phyloP scores from a whole-genome alignment of 306 rosid species.

The Coriaria nepalensis region DNA sequence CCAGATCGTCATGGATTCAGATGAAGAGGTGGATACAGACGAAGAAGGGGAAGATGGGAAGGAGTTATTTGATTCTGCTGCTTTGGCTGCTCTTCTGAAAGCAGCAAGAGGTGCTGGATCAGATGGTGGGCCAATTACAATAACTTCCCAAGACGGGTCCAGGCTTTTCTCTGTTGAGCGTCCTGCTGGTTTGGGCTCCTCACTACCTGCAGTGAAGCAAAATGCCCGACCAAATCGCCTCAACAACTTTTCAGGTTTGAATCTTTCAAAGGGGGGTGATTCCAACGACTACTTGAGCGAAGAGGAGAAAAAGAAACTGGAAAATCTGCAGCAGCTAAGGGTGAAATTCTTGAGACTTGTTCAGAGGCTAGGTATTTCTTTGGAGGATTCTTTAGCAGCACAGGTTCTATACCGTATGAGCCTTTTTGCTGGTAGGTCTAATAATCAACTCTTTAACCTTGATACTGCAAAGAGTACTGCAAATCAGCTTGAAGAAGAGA shows the following conservation, averaged over 20 bases:
- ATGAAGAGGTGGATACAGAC: constrained; percentile 73
- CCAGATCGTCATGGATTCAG: constrained; percentile 76
- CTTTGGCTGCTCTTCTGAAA: constrained; percentile 86
- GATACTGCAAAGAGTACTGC: constrained; percentile 72
- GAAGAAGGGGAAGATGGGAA: constrained; percentile 66
- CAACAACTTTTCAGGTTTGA: constrained; percentile 33
- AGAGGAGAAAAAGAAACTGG: constrained; percentile 63
- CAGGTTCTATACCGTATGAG: constrained; percentile 77
- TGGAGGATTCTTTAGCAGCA: constrained; percentile 70
- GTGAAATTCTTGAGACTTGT: constrained; percentile 68
- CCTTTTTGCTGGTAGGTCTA: constrained; percentile 58
- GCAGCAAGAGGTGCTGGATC: constrained; percentile 70
- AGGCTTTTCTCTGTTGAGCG: constrained; percentile 94
- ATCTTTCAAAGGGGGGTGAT: constrained; percentile 24
- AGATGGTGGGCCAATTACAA: constrained; percentile 62
- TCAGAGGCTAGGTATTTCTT: constrained; percentile 60
- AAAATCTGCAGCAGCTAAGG: constrained; percentile 63
- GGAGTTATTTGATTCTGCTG: constrained; percentile 85
- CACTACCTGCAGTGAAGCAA: constrained; percentile 58
- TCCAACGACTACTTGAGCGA: constrained; percentile 53
- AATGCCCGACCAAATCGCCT: constrained; percentile 45
- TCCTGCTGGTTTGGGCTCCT: constrained; percentile 92
- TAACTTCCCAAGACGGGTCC: constrained; percentile 79
- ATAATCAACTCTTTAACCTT: constrained; percentile 43
- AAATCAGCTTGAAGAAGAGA: constrained; percentile 62